Conservation (phyloP, 768 basidiomycete species). For the Rhodotorula babjevae region DNA sequence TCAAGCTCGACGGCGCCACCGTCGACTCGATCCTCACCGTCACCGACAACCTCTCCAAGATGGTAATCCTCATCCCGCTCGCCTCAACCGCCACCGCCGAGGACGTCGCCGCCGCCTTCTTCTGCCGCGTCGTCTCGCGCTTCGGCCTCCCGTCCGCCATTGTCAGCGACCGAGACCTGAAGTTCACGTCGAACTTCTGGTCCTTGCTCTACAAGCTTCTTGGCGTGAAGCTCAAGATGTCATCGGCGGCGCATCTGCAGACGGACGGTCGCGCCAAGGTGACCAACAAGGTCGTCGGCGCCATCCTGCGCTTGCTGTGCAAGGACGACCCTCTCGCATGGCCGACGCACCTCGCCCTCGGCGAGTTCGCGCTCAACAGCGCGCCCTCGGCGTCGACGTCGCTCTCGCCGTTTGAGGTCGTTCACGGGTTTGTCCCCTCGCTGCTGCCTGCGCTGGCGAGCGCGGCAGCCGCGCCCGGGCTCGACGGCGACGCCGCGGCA, state of each 20-base stretch:
- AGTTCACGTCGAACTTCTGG: slow-evolving; percentile 53
- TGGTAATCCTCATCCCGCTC: background rate
- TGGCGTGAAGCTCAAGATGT: slow-evolving; percentile 39
- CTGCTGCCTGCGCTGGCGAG: too few relatives aligned
- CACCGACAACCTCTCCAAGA: slow-evolving; percentile 3
- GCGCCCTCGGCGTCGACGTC: background rate
- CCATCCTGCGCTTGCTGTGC: background rate
- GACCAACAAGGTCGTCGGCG: slow-evolving; percentile 10
- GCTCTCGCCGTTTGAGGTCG: background rate
- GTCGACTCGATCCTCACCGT: slow-evolving; percentile 13
- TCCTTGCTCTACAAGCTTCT: slow-evolving; percentile 44
- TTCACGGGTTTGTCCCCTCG: slow-evolving; percentile 1
- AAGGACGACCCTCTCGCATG: background rate
- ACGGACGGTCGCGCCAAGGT: slow-evolving; percentile 12
- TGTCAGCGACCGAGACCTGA: slow-evolving; percentile 50
- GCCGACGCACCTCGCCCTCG: too few relatives aligned
- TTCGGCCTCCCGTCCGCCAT: slow-evolving; percentile 51
- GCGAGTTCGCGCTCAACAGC: background rate
- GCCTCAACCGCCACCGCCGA: slow-evolving; percentile 31
- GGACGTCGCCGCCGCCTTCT: slow-evolving; percentile 49
- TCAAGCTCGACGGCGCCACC: background rate
- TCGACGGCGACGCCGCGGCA: too few relatives aligned
- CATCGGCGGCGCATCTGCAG: slow-evolving; percentile 8
- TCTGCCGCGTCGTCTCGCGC: slow-evolving; percentile 47
- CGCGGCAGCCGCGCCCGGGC: too few relatives aligned